These are phyloP conservation scores for Colletotrichum liriopes DNA, from an alignment of 2,329 filamentous ascomycete species.

Conservation along the genomic window DNA sequence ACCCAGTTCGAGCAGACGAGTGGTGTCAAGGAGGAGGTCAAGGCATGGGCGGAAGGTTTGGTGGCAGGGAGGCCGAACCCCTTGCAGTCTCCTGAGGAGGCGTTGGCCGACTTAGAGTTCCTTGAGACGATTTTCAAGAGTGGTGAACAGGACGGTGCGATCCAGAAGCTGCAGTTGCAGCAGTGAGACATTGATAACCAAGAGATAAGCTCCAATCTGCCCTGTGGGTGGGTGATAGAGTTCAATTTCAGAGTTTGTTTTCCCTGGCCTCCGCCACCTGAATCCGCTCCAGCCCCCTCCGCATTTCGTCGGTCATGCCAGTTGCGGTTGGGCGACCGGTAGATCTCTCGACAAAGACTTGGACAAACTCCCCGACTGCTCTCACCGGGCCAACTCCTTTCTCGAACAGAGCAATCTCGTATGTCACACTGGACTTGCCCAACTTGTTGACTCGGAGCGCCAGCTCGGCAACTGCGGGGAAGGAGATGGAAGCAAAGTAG, in stretches of 20 bases:
- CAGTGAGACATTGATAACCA: slow-evolving; percentile 8
- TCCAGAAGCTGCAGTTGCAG: slow-evolving; percentile 59
- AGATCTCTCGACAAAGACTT: slow-evolving; percentile 88
- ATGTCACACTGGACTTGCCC: slow-evolving; percentile 88
- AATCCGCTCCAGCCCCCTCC: slow-evolving; percentile 72
- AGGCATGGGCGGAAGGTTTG: slow-evolving; percentile 72
- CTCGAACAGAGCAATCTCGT: slow-evolving; percentile 91
- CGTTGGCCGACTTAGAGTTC: slow-evolving; percentile 73
- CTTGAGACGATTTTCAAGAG: slow-evolving; percentile 67
- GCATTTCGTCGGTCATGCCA: slow-evolving; percentile 76
- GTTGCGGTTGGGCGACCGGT: slow-evolving; percentile 76
- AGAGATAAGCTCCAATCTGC: slow-evolving; percentile 15
- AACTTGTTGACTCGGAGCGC: slow-evolving; percentile 87
- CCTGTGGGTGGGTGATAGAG: slow-evolving; percentile 29
- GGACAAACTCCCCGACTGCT: slow-evolving; percentile 88
- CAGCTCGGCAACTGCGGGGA: slow-evolving; percentile 86
- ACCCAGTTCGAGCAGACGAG: slow-evolving; percentile 63
- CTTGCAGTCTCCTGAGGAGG: slow-evolving; percentile 71
- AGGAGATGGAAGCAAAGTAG: slow-evolving; percentile 86
- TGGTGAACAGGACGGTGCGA: slow-evolving; percentile 59
- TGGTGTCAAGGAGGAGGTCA: slow-evolving; percentile 73
- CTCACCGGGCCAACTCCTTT: slow-evolving; percentile 80
- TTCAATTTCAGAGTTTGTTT: slow-evolving; percentile 41
- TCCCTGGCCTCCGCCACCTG: slow-evolving; percentile 28
- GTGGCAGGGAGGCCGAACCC: slow-evolving; percentile 62